A percentile compares a stretch with the other conserved stretches of the same genome.
Conservation (phyloP, 1,284 basidiomycete genomes). For the Cerrena zonata region DNA sequence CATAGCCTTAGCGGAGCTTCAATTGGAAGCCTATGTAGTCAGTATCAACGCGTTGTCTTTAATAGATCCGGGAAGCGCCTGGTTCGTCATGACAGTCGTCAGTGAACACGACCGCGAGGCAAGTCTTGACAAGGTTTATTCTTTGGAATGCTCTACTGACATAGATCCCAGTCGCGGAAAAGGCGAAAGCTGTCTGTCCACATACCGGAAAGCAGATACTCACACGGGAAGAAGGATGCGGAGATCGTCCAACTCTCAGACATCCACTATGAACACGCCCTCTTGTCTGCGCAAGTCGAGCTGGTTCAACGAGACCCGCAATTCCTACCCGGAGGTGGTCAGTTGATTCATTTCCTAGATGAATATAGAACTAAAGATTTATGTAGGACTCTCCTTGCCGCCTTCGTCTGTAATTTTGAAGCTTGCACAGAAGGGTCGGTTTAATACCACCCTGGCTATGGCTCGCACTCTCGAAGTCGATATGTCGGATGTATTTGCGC, state of each 20-base stretch:
- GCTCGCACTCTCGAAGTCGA: constrained; percentile 78
- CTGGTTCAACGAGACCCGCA: constrained; percentile 59
- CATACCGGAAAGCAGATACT: constrained; percentile 73
- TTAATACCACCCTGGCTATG: constrained; percentile 74
- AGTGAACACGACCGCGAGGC: constrained; percentile 40
- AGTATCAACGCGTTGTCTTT: constrained; percentile 87
- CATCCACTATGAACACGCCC: constrained; percentile 79
- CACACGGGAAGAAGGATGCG: constrained; percentile 54
- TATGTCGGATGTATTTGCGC: constrained; percentile 80
- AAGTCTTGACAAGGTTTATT: constrained; percentile 10
- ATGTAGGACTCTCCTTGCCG: constrained; percentile 33
- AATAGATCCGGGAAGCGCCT: constrained; percentile 77
- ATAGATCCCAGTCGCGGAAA: constrained; percentile 47
- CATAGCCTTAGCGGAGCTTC: constrained; percentile 61
- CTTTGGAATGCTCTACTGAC: background rate
- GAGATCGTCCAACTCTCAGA: constrained; percentile 80
- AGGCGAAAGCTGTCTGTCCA: constrained; percentile 67
- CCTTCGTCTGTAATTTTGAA: constrained; percentile 74
- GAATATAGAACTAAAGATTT: constrained; percentile 45
- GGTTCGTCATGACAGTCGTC: constrained; percentile 65
- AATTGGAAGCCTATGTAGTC: constrained; percentile 78
- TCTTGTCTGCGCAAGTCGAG: constrained; percentile 76
- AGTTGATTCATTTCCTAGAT: constrained; percentile 7
- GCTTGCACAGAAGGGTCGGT: constrained; percentile 75
- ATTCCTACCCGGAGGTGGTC: constrained; percentile 44